Conservation (phyloP, 2,329 filamentous ascomycete genomes). For the Aspergillus pseudoglaucus region DNA sequence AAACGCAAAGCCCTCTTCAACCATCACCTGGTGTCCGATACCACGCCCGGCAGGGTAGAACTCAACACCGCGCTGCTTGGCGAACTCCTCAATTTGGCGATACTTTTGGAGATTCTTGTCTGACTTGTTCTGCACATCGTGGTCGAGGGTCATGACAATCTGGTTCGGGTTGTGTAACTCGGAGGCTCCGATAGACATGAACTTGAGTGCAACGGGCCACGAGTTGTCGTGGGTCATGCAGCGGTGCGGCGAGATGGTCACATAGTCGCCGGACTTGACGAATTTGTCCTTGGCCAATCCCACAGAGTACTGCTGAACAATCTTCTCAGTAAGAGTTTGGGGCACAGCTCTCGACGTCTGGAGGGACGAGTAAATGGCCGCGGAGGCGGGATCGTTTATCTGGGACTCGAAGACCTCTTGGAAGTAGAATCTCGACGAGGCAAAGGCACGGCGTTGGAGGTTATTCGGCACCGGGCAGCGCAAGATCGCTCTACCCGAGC, state of each 20-base stretch:
- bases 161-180: constrained; percentile 65
- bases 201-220: constrained; percentile 69
- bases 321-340: constrained; percentile 88
- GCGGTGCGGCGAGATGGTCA: constrained; percentile 63
- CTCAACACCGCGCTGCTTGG: constrained; percentile 65
- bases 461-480: constrained; percentile 18
- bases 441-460: constrained; percentile 23
- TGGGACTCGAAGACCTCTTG: constrained; percentile 59
- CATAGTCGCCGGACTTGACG: constrained; percentile 75
- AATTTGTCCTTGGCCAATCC: constrained; percentile 67
- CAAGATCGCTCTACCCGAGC: constrained; percentile 14
- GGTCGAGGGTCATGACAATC: constrained; percentile 77
- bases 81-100: constrained; percentile 72
- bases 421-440: constrained; percentile 21
- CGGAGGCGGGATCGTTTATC: constrained; percentile 53
- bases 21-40: constrained; percentile 73
- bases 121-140: constrained; percentile 79
- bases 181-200: constrained; percentile 74
- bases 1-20: constrained; percentile 80
- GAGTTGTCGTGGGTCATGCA: constrained; percentile 88
- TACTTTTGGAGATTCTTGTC: constrained; percentile 80
- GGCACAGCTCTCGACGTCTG: constrained; percentile 51
- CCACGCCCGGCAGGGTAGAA: constrained; percentile 72
- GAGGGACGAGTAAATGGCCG: constrained; percentile 69
- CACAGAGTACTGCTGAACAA: constrained; percentile 75